Percentiles rank a stretch among this genome's conserved stretches.
Conservation (phyloP, 192 early-diverging fungal species). For the Pilaira anomala region DNA sequence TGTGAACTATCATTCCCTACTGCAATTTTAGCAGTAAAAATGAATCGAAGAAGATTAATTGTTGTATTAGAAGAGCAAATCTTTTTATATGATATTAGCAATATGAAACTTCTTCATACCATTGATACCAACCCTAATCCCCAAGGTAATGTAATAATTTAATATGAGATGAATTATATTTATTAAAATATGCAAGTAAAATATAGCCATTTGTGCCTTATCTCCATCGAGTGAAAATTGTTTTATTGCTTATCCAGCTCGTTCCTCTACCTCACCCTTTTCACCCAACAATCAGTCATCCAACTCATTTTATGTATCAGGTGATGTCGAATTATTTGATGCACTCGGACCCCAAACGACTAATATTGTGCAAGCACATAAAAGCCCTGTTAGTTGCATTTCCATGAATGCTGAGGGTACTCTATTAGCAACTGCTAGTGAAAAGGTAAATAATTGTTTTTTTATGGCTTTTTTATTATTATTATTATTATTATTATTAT, state of each 20-base stretch:
- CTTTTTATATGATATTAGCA: constrained; percentile 95
- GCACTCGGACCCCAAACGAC: constrained; percentile 83
- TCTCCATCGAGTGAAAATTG: constrained; percentile 94
- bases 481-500: too few relatives aligned
- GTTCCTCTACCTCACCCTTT: constrained; percentile 56
- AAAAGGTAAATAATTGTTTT: constrained; percentile 80
- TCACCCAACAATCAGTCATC: constrained; percentile 37
- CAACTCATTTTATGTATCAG: constrained; percentile 55
- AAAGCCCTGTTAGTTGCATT: constrained; percentile 82
- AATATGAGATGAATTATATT: background rate
- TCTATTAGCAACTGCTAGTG: constrained; percentile 90
- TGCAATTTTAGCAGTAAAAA: constrained; percentile 89
- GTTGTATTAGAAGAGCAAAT: constrained; percentile 96
- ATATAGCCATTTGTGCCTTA: constrained; percentile 78
- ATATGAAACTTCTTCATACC: constrained; percentile 96
- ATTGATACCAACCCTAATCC: constrained; percentile 95
- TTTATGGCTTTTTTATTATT: background rate
- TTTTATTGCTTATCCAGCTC: constrained; percentile 91
- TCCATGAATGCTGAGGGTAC: constrained; percentile 90
- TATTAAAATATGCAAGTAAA: constrained; percentile 10
- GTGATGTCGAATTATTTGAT: constrained; percentile 93
- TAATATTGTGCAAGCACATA: constrained; percentile 95
- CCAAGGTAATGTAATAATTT: constrained; percentile 51
- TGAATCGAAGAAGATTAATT: constrained; percentile 90
- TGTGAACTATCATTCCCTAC: constrained; percentile 96